A percentile compares a stretch with the other conserved stretches of the same genome.
Evolutionary conservation across 2,329 filamentous ascomycete species (phyloP).

Genomic region (Pleomassaria siparia): DNA sequence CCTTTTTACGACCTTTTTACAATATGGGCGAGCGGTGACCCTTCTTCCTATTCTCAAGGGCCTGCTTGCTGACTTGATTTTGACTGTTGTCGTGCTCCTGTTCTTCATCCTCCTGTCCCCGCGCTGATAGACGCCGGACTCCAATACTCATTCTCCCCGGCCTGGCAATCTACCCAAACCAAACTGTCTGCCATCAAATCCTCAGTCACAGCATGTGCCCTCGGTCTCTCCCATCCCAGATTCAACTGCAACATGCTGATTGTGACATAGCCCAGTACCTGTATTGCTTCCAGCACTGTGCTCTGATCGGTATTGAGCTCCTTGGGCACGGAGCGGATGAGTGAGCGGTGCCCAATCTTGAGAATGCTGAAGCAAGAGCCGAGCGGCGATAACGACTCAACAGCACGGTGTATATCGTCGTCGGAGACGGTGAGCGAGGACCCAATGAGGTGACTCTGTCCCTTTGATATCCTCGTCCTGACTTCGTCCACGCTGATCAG

Average conservation of each 20-base stretch:
- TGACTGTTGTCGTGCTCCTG: not conserved
- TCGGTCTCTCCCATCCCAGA: conserved; percentile 78
- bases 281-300: conserved; percentile 85
- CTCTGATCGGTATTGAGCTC: conserved; percentile 95
- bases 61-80: no score
- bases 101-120: conserved; percentile 11
- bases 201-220: conserved; percentile 86
- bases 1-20: no score
- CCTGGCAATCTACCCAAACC: conserved; percentile 91
- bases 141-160: conserved; percentile 91
- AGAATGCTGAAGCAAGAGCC: conserved; percentile 86
- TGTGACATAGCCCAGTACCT: conserved; percentile 86
- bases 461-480: conserved; percentile 70
- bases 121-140: conserved; percentile 70
- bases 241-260: conserved; percentile 88
- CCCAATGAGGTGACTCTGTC: conserved; percentile 68
- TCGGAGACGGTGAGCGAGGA: conserved; percentile 77
- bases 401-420: conserved; percentile 89
- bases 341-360: conserved; percentile 77
- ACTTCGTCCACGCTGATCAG: conserved; percentile 84
- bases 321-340: conserved; percentile 90
- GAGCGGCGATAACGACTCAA: conserved; percentile 82
- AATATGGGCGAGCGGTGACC: no score
- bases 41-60: no score
- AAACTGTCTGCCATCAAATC: conserved; percentile 86